phyloP scores from a whole-genome alignment of 306 rosid genomes.

The Myrica gale region DNA sequence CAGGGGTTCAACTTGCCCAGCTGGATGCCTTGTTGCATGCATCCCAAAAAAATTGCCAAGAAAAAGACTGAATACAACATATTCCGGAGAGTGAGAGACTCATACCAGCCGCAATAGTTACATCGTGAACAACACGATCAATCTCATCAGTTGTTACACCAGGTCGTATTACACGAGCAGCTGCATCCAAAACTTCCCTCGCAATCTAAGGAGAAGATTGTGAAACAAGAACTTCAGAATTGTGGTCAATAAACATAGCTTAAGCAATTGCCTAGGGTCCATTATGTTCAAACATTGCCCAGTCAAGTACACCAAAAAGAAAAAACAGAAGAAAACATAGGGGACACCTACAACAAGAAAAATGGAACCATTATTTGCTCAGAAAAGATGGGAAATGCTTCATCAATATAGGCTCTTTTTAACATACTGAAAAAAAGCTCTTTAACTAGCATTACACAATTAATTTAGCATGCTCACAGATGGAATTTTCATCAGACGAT shows the following conservation, averaged over 20 bases:
- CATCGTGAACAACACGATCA: constrained; percentile 88
- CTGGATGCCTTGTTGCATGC: no score
- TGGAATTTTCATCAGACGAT: background rate
- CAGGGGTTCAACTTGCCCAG: no score
- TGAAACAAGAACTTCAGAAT: background rate
- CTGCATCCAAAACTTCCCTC: constrained; percentile 90
- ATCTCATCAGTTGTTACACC: constrained; percentile 96
- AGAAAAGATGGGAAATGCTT: background rate
- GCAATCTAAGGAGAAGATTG: constrained; percentile 52
- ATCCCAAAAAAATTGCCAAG: no score
- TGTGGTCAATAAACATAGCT: background rate
- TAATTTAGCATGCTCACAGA: background rate
- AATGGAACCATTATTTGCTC: background rate
- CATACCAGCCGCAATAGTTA: constrained; percentile 85
- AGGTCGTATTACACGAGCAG: constrained; percentile 76
- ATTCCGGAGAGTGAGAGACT: constrained; percentile 16
- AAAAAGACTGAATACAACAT: background rate
- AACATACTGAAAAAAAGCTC: no score
- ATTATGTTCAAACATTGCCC: background rate
- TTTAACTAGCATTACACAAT: background rate
- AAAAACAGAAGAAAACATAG: background rate
- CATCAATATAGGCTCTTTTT: background rate
- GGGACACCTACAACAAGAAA: background rate
- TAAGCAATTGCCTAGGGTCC: background rate
- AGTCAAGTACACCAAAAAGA: background rate